phyloP scores from a whole-genome alignment of 2,329 filamentous ascomycete genomes.

The Colletotrichum incanum region DNA sequence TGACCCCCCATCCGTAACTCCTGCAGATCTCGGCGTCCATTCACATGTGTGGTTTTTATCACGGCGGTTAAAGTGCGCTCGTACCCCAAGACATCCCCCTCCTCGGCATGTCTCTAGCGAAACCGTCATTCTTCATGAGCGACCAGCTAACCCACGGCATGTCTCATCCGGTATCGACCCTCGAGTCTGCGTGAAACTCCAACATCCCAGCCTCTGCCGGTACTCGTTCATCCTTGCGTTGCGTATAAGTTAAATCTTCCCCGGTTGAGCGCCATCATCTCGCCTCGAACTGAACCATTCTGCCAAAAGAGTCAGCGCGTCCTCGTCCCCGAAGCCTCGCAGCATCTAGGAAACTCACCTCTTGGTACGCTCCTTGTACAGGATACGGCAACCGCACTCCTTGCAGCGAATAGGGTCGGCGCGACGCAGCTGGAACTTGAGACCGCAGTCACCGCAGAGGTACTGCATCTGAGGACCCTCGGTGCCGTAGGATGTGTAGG shows the following conservation, averaged over 20 bases:
- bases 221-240: neutral
- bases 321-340: neutral
- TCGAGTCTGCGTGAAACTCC: neutral
- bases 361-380: conserved; percentile 99
- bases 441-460: conserved; percentile 88
- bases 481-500: conserved; percentile 60
- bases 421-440: conserved; percentile 81
- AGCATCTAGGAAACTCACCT: conserved; percentile 72
- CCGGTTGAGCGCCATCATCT: conserved; percentile 65
- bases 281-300: conserved; percentile 99
- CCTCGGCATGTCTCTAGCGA: neutral
- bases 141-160: neutral
- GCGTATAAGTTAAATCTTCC: neutral
- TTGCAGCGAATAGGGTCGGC: conserved; percentile 89
- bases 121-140: neutral
- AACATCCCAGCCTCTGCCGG: neutral
- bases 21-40: conserved; percentile 19
- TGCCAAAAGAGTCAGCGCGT: conserved; percentile 56
- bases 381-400: conserved; percentile 93
- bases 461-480: conserved; percentile 76
- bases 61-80: neutral
- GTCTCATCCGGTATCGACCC: conserved; percentile 1
- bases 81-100: neutral
- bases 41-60: neutral
- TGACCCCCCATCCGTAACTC: conserved; percentile 38